Conservation (phyloP, 2,329 filamentous ascomycete species). For the Falciphora oryzae region DNA sequence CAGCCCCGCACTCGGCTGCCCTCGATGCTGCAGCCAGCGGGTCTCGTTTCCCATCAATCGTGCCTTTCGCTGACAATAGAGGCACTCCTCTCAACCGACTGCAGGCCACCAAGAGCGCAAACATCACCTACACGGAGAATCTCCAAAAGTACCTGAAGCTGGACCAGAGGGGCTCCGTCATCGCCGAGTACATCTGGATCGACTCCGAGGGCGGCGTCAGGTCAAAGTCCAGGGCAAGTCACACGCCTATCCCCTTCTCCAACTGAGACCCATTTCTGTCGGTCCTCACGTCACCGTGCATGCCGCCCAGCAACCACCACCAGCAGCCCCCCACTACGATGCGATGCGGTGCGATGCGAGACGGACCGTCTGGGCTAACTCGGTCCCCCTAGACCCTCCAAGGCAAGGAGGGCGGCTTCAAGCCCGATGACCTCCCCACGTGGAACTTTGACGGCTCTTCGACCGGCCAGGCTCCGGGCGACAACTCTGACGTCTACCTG, state of each 20-base stretch:
- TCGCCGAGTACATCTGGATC: conserved; percentile 75
- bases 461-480: conserved; percentile 67
- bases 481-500: conserved; percentile 66
- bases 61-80: background rate
- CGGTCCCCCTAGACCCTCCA: background rate
- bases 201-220: conserved; percentile 77
- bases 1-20: background rate
- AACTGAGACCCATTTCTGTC: background rate
- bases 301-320: background rate
- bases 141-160: conserved; percentile 86
- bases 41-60: background rate
- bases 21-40: background rate
- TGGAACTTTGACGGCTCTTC: conserved; percentile 78
- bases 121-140: conserved; percentile 6
- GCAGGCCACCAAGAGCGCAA: conserved; percentile 1
- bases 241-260: background rate
- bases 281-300: background rate
- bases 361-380: background rate
- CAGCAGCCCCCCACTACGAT: no score
- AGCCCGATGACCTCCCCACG: conserved; percentile 57
- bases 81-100: background rate
- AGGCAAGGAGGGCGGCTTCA: conserved; percentile 18
- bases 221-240: conserved; percentile 89
- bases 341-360: background rate
- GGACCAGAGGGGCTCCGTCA: conserved; percentile 80